A percentile compares a stretch with the other conserved stretches of the same genome.
These are phyloP conservation scores for Trichomonas gallinae DNA, from an alignment of 208 protist species.

Conservation along the genomic window DNA sequence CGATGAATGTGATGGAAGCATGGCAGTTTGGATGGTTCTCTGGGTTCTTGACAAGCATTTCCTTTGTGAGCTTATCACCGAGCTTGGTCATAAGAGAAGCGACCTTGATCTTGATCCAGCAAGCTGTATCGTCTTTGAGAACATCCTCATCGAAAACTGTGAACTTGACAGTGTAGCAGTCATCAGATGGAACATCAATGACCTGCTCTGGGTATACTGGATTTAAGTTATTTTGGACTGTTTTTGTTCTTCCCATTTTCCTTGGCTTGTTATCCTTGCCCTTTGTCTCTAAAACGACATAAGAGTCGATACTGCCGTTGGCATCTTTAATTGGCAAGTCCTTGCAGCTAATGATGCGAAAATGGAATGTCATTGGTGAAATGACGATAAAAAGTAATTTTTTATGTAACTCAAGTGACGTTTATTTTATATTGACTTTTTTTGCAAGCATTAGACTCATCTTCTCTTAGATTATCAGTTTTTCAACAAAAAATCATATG, in stretches of 20 bases:
- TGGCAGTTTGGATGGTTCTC: not conserved
- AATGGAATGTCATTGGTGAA: not conserved
- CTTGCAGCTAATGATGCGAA: not conserved
- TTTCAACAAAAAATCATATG: too few relatives aligned
- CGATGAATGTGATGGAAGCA: not conserved
- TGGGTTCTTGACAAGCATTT: not conserved
- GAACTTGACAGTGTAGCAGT: not conserved
- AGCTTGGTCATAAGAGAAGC: not conserved
- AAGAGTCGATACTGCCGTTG: not conserved
- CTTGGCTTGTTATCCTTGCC: not conserved
- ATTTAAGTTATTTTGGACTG: not conserved
- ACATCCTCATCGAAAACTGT: not conserved
- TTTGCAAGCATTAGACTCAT: too few relatives aligned
- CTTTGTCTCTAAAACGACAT: not conserved
- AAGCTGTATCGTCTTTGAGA: not conserved
- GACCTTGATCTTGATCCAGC: not conserved
- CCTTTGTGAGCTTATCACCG: not conserved
- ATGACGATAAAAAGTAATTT: too few relatives aligned
- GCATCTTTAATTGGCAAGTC: not conserved
- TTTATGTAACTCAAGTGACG: too few relatives aligned
- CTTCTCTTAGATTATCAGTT: too few relatives aligned
- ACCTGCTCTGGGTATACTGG: not conserved
- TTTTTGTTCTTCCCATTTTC: not conserved
- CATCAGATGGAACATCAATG: not conserved
- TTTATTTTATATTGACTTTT: too few relatives aligned